Evolutionary conservation across 2,329 filamentous ascomycete genomes (phyloP), one percentile per base, ranked within the genome.

Genomic region (Chaetothyriales sp.): DNA sequence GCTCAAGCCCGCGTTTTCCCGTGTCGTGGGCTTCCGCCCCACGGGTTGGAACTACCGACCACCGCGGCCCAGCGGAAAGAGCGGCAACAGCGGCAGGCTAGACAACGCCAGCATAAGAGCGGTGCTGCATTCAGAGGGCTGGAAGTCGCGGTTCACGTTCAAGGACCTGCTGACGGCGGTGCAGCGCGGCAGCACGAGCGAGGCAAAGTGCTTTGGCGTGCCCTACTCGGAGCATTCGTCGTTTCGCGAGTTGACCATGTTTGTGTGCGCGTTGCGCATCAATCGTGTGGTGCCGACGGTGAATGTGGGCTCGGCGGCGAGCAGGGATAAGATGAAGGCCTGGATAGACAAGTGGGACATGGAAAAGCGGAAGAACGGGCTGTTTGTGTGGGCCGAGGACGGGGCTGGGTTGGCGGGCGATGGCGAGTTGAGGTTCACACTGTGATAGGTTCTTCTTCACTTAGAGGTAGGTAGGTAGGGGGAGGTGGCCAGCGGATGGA

Each of bases 151-250:
- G 1, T 97, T 89, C 65, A 74, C 74, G 0, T 79, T 80, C 61
- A 70, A 74, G 6, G 86, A 95, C 54, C 76, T 98, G 43, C 74
- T 81, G 0, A 83, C 88, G 0, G 33, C 33, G 10, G 33, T 40
- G 10, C 88, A 95, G 68, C 77, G 88, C 3, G 92, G 92, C 2
- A 89, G 85, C 67, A 89, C 85, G 2, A 77, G 77, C 47, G 83
- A 90, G 60, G 86, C 86, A 40, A 83, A 85, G 66, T 95, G 89
- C 66, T 95, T 94, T 60, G 89, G 88, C 0, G 92, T 97, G 1
- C 92, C 92, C 1, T 98, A 98, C 65, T 89, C 84, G 49, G 92
- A 98, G 70, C 92, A 98, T 66, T 92, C 86, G 66, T 94, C 86
- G 56, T 98, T 98, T 64, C 77, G 90, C 43, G 92, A 98, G 72